phyloP scores from a whole-genome alignment of 306 rosid species.

The Gynostemma pentaphyllum region DNA sequence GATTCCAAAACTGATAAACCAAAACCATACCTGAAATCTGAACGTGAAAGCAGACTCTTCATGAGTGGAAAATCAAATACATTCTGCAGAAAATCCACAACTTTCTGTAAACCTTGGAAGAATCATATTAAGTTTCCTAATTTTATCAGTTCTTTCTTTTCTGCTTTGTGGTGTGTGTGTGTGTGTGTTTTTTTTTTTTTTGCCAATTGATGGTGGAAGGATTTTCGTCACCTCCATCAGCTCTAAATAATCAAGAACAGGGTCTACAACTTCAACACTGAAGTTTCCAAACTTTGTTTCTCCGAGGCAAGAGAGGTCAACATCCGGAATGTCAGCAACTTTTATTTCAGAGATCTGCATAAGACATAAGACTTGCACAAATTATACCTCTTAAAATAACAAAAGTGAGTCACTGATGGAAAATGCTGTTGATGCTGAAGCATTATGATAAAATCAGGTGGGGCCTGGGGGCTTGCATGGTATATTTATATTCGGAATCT shows the following conservation, averaged over 20 bases:
- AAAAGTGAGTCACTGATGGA: neutral
- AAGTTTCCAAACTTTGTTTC: slow-evolving; percentile 63
- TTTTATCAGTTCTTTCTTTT: slow-evolving; percentile 12
- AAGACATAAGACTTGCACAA: slow-evolving; percentile 16
- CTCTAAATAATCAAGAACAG: slow-evolving; percentile 90
- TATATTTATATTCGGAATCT: neutral
- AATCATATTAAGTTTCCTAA: slow-evolving; percentile 12
- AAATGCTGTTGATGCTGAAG: neutral
- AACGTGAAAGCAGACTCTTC: slow-evolving; percentile 54
- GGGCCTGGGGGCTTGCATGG: neutral
- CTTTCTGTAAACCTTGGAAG: slow-evolving; percentile 16
- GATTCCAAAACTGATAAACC: too few relatives aligned
- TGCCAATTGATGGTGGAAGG: too few relatives aligned
- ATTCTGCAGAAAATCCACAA: slow-evolving; percentile 41
- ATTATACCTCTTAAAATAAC: neutral
- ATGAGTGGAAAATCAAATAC: slow-evolving; percentile 87
- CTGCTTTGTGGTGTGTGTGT: neutral
- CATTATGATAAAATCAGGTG: neutral
- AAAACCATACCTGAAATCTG: slow-evolving; percentile 61
- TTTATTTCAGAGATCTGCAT: slow-evolving; percentile 75
- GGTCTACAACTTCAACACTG: slow-evolving; percentile 80
- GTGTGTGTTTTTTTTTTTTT: too few relatives aligned
- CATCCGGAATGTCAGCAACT: slow-evolving; percentile 77
- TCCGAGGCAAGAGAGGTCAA: slow-evolving; percentile 67
- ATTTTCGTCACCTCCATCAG: slow-evolving; percentile 54